phyloP scores from a whole-genome alignment of 1,139 yeast species.

The Geotrichum reessii region DNA sequence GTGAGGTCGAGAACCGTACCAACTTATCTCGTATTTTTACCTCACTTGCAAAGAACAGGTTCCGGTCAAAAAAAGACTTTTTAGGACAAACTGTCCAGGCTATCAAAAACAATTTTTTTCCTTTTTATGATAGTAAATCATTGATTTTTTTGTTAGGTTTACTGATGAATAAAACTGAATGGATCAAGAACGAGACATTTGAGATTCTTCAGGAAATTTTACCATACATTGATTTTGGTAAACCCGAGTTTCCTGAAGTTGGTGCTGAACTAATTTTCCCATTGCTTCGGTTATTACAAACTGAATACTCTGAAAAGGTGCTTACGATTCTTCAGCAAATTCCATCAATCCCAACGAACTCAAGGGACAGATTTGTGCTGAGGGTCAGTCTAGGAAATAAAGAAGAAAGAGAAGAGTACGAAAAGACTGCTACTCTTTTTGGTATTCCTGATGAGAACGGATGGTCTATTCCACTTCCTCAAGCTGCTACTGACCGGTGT shows the following conservation, averaged over 20 bases:
- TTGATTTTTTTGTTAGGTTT: conserved; percentile 72
- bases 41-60: conserved; percentile 70
- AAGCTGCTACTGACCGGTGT: conserved; percentile 78
- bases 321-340: conserved; percentile 86
- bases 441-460: conserved; percentile 98
- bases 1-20: conserved; percentile 51
- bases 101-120: conserved; percentile 62
- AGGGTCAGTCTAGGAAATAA: conserved; percentile 87
- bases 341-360: conserved; percentile 78
- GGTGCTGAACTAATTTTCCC: conserved; percentile 97
- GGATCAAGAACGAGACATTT: conserved; percentile 80
- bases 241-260: conserved; percentile 78
- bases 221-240: conserved; percentile 68
- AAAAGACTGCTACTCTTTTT: conserved; percentile 79
- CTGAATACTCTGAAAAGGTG: conserved; percentile 85
- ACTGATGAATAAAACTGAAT: conserved; percentile 64
- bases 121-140: conserved; percentile 66
- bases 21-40: conserved; percentile 67
- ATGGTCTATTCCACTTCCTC: conserved; percentile 97
- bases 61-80: conserved; percentile 85
- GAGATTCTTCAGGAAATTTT: conserved; percentile 65
- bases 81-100: conserved; percentile 72
- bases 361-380: conserved; percentile 82
- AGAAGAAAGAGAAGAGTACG: conserved; percentile 72
- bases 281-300: conserved; percentile 67